Conservation (phyloP, 2,329 filamentous ascomycete genomes). For the Pochonia chlamydosporia region DNA sequence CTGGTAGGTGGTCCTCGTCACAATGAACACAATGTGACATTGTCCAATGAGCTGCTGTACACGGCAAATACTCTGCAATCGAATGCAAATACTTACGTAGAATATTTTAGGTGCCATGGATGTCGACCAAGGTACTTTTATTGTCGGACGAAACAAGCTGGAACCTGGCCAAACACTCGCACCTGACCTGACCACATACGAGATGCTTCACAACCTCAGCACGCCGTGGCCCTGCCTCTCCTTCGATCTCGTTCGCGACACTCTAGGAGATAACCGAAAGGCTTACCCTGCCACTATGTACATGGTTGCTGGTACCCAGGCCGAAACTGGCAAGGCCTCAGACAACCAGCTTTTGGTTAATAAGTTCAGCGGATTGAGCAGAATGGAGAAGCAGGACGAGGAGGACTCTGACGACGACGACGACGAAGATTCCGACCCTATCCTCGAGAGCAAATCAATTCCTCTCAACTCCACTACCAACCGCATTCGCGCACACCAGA, state of each 20-base stretch:
- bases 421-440: constrained; percentile 76
- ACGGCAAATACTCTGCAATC: neutral
- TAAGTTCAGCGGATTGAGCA: constrained; percentile 88
- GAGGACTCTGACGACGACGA: constrained; percentile 68
- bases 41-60: neutral
- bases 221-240: constrained; percentile 96
- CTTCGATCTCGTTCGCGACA: constrained; percentile 85
- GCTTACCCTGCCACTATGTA: constrained; percentile 96
- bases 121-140: constrained; percentile 89
- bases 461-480: constrained; percentile 85
- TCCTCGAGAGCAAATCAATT: constrained; percentile 88
- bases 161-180: constrained; percentile 85
- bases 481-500: constrained; percentile 83
- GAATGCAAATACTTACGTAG: neutral
- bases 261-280: constrained; percentile 80
- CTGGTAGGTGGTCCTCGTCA: constrained; percentile 33
- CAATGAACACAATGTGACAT: neutral
- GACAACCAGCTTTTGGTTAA: constrained; percentile 95
- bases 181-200: constrained; percentile 90
- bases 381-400: constrained; percentile 67
- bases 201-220: constrained; percentile 92
- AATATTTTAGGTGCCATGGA: constrained; percentile 61
- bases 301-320: constrained; percentile 90
- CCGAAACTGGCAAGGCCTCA: constrained; percentile 64
- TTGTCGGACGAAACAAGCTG: constrained; percentile 87